These are phyloP conservation scores for Hyphopichia homilentoma DNA, from an alignment of 805 yeast genomes.

Conservation along the genomic window DNA sequence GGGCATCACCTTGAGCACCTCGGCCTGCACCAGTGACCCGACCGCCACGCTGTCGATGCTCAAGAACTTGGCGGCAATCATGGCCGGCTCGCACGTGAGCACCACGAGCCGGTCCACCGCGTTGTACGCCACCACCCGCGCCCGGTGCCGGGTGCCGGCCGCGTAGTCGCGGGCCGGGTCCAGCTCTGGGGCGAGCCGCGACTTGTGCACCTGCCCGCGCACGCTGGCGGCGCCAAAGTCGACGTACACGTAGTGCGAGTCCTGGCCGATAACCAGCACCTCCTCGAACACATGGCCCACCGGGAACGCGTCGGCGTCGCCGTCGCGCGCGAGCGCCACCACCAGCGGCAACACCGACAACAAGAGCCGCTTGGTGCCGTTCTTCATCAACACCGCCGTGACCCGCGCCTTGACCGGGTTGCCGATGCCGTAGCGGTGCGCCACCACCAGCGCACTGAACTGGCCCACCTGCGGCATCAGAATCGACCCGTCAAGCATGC, in stretches of 20 bases:
- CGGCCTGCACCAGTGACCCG: constrained; percentile 59
- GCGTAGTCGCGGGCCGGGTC: constrained; percentile 47
- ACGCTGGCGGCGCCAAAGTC: constrained; percentile 50
- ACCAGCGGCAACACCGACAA: constrained; percentile 63
- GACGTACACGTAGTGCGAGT: constrained; percentile 52
- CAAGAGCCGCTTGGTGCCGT: constrained; percentile 54
- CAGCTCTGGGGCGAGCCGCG: constrained; percentile 56
- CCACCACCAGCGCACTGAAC: constrained; percentile 44
- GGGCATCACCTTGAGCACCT: constrained; percentile 53
- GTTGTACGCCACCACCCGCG: constrained; percentile 74
- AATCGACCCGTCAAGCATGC: constrained; percentile 69
- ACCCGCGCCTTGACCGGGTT: constrained; percentile 67
- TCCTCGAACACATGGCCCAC: constrained; percentile 66
- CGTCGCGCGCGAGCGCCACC: constrained; percentile 27
- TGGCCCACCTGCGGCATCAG: constrained; percentile 62
- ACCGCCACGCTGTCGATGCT: constrained; percentile 68
- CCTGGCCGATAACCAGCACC: constrained; percentile 59
- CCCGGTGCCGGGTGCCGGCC: constrained; percentile 64
- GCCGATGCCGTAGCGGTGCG: constrained; percentile 67
- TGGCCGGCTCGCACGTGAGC: constrained; percentile 64
- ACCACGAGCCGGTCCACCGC: constrained; percentile 61
- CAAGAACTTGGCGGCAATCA: constrained; percentile 62
- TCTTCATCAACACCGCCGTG: constrained; percentile 47
- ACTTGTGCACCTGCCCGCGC: constrained; percentile 74
- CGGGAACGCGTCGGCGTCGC: constrained; percentile 61